Evolutionary conservation across 306 rosid genomes (phyloP), one percentile per base, ranked within the genome.

Genomic region (Pterocarpus macrocarpus): DNA sequence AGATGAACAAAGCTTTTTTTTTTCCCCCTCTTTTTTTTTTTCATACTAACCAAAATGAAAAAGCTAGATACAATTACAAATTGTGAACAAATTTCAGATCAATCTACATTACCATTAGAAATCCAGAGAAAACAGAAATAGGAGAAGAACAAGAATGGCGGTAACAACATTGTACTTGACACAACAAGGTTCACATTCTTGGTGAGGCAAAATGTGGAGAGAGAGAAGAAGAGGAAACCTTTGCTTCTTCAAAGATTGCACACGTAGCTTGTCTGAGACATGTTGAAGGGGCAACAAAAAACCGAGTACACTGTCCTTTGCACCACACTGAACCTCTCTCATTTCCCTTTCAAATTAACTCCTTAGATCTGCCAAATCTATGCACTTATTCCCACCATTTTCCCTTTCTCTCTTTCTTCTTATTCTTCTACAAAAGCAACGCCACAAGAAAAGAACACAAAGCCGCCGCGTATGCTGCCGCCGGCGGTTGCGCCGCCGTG

Each of bases 281-380:
- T 2, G 5, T 43, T 8, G 8, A 43, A 9, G 10, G 5, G 3
- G 41, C 41, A 2, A 8, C 47, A 43, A 43, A 43, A 43, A 22
- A 22, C 28, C 28, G 28, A 22, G 28, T 22, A 22, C 28, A 22
- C 28, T 22, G 28, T 22, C 53, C 53, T 47, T 13, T 47, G 53
- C 53, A 13, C 53, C 53, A 10, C 53, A 47, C 53, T 78, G 33
- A 63, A n/a, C 28, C 28, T 65, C 83, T 77, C 61, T 32, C 73
- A 38, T 17, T 70, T 67, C 28, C 69, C 49, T 53, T 63, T 3
- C 34, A 5, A 55, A 32, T 22, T 22, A 22, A 5, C 1, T 28
- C 68, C 56, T 52, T 68, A 89, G 98, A 94, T 92, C 97, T 88
- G 87, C 80, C 22, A 82, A 82, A 82, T 80, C 87, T 78, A 81